Evolutionary conservation across 78 protist genomes (phyloP).

Genomic region (Planoprotostelium fungivorum): DNA sequence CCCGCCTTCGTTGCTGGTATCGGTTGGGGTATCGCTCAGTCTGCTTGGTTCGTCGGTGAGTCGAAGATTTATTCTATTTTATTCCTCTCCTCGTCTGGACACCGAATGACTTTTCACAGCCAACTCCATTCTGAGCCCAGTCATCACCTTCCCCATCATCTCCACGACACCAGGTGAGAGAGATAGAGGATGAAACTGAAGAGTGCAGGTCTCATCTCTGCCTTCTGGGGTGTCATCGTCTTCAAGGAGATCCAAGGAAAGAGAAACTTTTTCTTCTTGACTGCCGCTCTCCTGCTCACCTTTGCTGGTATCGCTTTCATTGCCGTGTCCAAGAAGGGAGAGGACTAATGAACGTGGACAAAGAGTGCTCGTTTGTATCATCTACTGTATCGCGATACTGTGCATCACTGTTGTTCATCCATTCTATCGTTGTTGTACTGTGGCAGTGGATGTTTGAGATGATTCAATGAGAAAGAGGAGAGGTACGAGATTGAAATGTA

Average conservation of each 20-base stretch:
- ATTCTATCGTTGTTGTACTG: no score
- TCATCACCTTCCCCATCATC: conserved; percentile 48
- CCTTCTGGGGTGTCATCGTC: conserved; percentile 59
- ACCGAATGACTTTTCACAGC: no score
- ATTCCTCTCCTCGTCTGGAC: conserved; percentile 20
- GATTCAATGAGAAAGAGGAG: no score
- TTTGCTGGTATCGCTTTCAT: conserved; percentile 47
- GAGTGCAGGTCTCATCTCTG: conserved; percentile 55
- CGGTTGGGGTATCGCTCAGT: conserved; percentile 74
- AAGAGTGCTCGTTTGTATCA: no score
- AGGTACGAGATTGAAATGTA: no score
- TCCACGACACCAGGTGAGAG: conserved; percentile 9
- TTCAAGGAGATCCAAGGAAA: conserved; percentile 78
- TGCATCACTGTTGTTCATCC: no score
- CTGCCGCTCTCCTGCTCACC: conserved; percentile 29
- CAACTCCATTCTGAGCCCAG: conserved; percentile 10
- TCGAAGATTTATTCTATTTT: conserved; percentile 8
- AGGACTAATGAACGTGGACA: no score
- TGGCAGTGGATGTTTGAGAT: no score
- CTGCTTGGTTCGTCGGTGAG: not conserved
- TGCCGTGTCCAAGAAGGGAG: conserved; percentile 20
- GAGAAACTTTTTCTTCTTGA: conserved; percentile 52
- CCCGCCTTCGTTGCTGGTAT: conserved; percentile 77
- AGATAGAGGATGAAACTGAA: no score
- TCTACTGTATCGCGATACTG: no score